phyloP scores from a whole-genome alignment of 768 basidiomycete species.

The Pholiota molesta region DNA sequence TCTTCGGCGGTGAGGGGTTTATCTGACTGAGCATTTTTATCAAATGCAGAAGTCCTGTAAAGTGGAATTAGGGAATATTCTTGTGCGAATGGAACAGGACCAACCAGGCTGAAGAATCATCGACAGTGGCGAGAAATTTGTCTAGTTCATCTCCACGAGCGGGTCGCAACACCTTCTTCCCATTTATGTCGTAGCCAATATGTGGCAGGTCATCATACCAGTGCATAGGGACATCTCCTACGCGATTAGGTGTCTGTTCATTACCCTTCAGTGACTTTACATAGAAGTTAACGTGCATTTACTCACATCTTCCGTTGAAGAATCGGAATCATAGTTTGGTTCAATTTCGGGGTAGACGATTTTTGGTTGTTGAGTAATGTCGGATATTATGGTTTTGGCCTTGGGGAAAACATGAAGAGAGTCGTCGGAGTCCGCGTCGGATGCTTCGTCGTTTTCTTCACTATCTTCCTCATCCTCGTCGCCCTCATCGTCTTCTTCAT shows the following conservation, averaged over 20 bases:
- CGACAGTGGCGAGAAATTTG: slow-evolving; percentile 92
- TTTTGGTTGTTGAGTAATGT: slow-evolving; percentile 85
- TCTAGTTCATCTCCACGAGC: slow-evolving; percentile 96
- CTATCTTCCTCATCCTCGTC: slow-evolving; percentile 35
- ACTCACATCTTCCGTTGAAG: slow-evolving; percentile 88
- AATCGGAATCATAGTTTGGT: slow-evolving; percentile 89
- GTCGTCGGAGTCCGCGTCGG: slow-evolving; percentile 43
- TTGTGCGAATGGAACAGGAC: slow-evolving; percentile 16
- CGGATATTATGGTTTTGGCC: slow-evolving; percentile 70
- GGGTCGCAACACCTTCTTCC: slow-evolving; percentile 91
- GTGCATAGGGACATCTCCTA: slow-evolving; percentile 94
- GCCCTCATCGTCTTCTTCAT: slow-evolving; percentile 39
- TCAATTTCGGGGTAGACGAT: slow-evolving; percentile 87
- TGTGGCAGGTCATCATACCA: slow-evolving; percentile 99
- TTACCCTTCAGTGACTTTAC: slow-evolving; percentile 13
- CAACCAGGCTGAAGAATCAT: slow-evolving; percentile 89
- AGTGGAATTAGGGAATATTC: background rate
- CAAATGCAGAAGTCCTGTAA: slow-evolving; percentile 87
- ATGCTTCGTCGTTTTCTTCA: slow-evolving; percentile 44
- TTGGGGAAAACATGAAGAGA: slow-evolving; percentile 62
- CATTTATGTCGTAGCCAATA: slow-evolving; percentile 94
- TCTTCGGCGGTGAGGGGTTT: slow-evolving; percentile 88
- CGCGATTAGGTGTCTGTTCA: slow-evolving; percentile 87
- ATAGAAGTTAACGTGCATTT: background rate
- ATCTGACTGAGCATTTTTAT: slow-evolving; percentile 84